Base-by-base conservation (phyloP, 2,329 filamentous ascomycete genomes). In the Fusarium anguioides region DNA sequence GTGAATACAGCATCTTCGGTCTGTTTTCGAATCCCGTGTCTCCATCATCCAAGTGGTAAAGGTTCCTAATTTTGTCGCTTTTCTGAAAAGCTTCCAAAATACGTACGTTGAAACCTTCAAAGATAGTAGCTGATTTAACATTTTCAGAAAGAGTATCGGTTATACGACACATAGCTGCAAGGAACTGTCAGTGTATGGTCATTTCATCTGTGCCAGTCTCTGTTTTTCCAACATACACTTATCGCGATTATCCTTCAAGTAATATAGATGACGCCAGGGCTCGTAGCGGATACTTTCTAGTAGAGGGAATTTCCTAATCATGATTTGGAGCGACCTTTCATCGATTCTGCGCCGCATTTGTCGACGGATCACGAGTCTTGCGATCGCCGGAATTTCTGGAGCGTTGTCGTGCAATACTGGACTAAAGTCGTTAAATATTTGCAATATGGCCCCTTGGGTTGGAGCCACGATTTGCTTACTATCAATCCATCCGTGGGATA, bases 41-140 rank as follows among this genome's bases (percentile, higher is more conserved):
- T 17, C 17, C 8, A 17, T 8, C 20, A 17, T 10, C 17, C n/a
- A n/a, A n/a, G n/a, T n/a, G n/a, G n/a, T n/a, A n/a, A n/a, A n/a
- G n/a, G n/a, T n/a, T n/a, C n/a, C n/a, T n/a, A n/a, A n/a, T n/a
- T n/a, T n/a, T n/a, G n/a, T n/a, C n/a, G n/a, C n/a, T n/a, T 7
- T 14, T 36, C 6, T 24, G 33, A n/a, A 24, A 8, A 29, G 31
- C 31, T 23, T 48, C 20, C 24, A 49, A 20, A 20, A 49, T 39
- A 6, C 29, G 23, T 18, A 49, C 31, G 24, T 54, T 54, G 20
- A 49, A 54, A 17, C 49, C 42, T 18, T 54, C 31, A 7, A 54
- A 54, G 20, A 54, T 49, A 5, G 31, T 17, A 11, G 24, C 17
- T 23, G 42, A 54, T 37, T 24, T 54, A 24, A 54, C 20, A 14